phyloP scores from a whole-genome alignment of 2,329 filamentous ascomycete species.

The Zymoseptoria pseudotritici region DNA sequence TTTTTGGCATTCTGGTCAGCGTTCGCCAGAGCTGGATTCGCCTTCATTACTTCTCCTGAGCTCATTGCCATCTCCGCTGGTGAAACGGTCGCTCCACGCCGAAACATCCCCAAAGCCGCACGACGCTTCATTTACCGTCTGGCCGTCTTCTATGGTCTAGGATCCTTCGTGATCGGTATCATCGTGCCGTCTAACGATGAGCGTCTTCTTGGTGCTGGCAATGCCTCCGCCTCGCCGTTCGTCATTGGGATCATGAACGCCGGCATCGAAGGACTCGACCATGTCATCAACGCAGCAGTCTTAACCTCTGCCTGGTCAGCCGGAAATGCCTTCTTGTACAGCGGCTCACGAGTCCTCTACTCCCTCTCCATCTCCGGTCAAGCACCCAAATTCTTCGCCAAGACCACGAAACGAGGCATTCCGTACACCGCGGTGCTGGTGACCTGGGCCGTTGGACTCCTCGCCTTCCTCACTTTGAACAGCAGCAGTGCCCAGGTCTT shows the following conservation, averaged over 20 bases:
- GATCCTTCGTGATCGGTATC: slow-evolving; percentile 31
- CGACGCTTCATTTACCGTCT: slow-evolving; percentile 41
- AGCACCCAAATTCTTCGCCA: slow-evolving; percentile 49
- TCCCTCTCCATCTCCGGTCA: slow-evolving; percentile 55
- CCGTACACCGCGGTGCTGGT: slow-evolving; percentile 44
- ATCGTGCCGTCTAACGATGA: slow-evolving; percentile 37
- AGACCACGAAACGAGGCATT: slow-evolving; percentile 39
- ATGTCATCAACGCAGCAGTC: slow-evolving; percentile 63
- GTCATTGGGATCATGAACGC: slow-evolving; percentile 55
- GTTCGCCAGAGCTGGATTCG: slow-evolving; percentile 28
- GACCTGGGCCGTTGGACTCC: slow-evolving; percentile 34
- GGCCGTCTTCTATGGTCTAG: slow-evolving; percentile 37
- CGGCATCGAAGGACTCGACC: slow-evolving; percentile 54
- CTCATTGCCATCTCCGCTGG: slow-evolving; percentile 30
- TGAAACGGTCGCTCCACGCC: slow-evolving; percentile 21
- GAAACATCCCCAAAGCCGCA: slow-evolving; percentile 31
- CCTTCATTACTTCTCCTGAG: slow-evolving; percentile 41
- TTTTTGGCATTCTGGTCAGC: slow-evolving; percentile 37
- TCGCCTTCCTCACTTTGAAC: slow-evolving; percentile 33
- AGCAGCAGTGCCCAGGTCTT: slow-evolving; percentile 32
- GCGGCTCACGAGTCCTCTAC: slow-evolving; percentile 46
- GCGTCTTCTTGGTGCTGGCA: slow-evolving; percentile 24
- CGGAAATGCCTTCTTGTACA: slow-evolving; percentile 49
- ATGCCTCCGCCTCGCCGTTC: slow-evolving; percentile 43
- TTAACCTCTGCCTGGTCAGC: slow-evolving; percentile 57